phyloP scores from a whole-genome alignment of 768 basidiomycete species.

The Rhizopogon vulgaris region DNA sequence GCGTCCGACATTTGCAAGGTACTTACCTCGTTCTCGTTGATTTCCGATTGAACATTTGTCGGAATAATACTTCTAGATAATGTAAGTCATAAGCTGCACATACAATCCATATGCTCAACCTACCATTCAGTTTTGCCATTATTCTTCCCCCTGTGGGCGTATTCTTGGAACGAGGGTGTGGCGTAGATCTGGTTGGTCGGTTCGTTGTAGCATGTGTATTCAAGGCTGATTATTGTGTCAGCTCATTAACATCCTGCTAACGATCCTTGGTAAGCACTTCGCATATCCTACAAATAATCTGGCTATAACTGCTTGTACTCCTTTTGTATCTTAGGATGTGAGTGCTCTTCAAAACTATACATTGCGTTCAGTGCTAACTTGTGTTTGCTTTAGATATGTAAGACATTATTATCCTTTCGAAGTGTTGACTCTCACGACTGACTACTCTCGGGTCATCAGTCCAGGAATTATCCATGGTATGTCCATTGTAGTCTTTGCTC shows the following conservation, averaged over 20 bases:
- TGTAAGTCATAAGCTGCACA: constrained; percentile 25
- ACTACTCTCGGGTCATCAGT: constrained; percentile 26
- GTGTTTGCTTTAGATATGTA: not conserved
- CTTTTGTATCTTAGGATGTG: constrained; percentile 43
- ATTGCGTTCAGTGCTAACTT: not conserved
- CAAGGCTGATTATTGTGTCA: constrained; percentile 7
- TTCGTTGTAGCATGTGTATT: not conserved
- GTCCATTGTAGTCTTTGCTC: not conserved
- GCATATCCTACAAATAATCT: not conserved
- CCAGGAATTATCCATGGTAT: constrained; percentile 73
- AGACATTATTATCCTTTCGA: not conserved
- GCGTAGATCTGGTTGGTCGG: constrained; percentile 60
- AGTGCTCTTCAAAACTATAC: constrained; percentile 19
- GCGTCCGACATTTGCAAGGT: constrained; percentile 76
- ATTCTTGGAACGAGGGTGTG: constrained; percentile 83
- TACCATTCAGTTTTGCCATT: constrained; percentile 48
- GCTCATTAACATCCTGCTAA: constrained; percentile 73
- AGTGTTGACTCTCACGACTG: constrained; percentile 5
- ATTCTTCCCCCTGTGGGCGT: constrained; percentile 81
- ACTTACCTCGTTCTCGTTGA: constrained; percentile 6
- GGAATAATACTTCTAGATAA: constrained; percentile 30
- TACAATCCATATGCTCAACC: constrained; percentile 7
- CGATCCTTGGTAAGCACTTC: constrained; percentile 52
- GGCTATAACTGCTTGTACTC: not conserved
- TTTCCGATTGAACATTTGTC: not conserved